Evolutionary conservation across 2,329 filamentous ascomycete genomes (phyloP).

Genomic region (Colletotrichum salicis): DNA sequence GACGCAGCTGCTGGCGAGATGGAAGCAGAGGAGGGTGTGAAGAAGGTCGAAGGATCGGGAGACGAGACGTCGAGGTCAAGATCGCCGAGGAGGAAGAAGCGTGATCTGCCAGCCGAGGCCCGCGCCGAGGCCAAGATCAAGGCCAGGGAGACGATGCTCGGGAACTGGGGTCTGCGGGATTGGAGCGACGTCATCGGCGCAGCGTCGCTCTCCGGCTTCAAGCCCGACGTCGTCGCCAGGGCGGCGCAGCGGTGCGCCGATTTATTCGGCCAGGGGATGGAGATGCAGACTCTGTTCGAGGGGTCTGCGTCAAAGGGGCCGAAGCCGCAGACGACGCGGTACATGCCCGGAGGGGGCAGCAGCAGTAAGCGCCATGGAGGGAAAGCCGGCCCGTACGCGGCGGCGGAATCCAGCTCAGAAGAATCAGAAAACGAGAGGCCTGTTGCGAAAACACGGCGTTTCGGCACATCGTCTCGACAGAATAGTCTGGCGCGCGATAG

Average conservation of each 20-base stretch:
- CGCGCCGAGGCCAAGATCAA: conserved; percentile 37
- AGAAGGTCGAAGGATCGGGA: conserved; percentile 10
- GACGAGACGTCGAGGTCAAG: conserved; percentile 16
- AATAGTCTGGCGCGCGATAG: conserved; percentile 43
- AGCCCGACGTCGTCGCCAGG: conserved; percentile 71
- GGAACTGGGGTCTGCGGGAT: conserved; percentile 67
- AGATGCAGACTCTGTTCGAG: conserved; percentile 65
- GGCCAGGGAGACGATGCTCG: conserved; percentile 40
- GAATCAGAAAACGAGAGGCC: neutral
- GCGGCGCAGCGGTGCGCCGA: conserved; percentile 78
- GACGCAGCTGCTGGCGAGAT: neutral
- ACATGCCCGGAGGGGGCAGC: neutral
- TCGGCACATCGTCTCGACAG: conserved; percentile 45
- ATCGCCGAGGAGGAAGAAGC: conserved; percentile 36
- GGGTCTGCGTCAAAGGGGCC: conserved; percentile 36
- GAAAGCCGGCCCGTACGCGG: neutral
- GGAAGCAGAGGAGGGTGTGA: conserved; percentile 33
- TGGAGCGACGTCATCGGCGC: conserved; percentile 89
- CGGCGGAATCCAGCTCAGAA: conserved; percentile 7
- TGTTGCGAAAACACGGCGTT: conserved; percentile 39
- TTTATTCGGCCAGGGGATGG: conserved; percentile 80
- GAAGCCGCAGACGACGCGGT: conserved; percentile 18
- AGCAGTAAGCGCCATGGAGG: neutral
- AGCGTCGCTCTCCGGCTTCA: conserved; percentile 79
- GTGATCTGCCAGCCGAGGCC: conserved; percentile 15